Evolutionary conservation across 2,329 filamentous ascomycete species (phyloP), one percentile per base, ranked within the genome.

Genomic region (Phyllosticta ampelicida): DNA sequence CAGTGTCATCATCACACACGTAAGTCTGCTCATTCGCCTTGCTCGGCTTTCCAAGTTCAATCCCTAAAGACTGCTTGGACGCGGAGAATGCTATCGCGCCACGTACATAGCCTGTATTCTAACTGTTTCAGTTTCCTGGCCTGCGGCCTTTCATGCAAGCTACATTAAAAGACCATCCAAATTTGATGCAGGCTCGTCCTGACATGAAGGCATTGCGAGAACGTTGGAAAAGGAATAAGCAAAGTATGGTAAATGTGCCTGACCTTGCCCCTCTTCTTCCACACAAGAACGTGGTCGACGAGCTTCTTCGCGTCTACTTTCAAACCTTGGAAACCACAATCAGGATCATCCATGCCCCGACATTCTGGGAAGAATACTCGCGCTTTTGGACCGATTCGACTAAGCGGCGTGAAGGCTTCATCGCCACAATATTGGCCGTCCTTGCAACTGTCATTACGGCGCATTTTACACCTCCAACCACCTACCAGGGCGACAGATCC

Each of bases 401-500:
- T 16, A 49, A 50, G 9, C 53, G 58, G n/a, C 57, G 63, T 9
- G 59, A 63, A 5, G 68, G 68, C 28, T 75, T 77, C 49, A 68
- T 74, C n/a, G 69, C 68, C 3, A 65, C 71, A 1, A 64, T 77
- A 4, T 54, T 78, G 0, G 64, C 76, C 9, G 73, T 78, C 28
- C 62, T 73, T 6, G 64, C 68, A 5, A 70, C 69, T 9, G 71
- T 68, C 1, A 72, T 71, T 61, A 29, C 68, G 62, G 55, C 62
- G 58, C 67, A 36, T 62, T 63, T 21, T n/a, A 23, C 48, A 16
- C 53, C 11, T 3, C 57, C 57, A 10, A 71, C 70, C 58, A 64
- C 68, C 11, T 77, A 75, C 56, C 62, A 70, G 16, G 75, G 73
- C n/a, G 73, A 76, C 61, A 76, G 73, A 58, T 73, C 75, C 1